Conservation (phyloP, 495 filamentous ascomycete genomes). For the Rhizodiscina lignyota region DNA sequence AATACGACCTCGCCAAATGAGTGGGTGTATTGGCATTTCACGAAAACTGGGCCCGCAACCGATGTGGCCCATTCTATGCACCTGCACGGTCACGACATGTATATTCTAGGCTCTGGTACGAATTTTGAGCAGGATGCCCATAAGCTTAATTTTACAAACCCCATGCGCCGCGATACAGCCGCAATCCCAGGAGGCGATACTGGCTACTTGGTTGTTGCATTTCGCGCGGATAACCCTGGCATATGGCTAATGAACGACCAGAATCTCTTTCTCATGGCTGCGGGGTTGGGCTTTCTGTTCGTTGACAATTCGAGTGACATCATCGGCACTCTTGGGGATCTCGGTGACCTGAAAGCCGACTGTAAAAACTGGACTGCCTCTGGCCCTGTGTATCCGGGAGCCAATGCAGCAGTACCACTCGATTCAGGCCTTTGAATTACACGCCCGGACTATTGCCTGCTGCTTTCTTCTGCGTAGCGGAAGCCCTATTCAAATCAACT, state of each 20-base stretch:
- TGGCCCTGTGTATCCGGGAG: too few relatives aligned
- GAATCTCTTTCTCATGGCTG: too few relatives aligned
- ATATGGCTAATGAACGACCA: constrained; percentile 20
- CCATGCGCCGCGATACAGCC: constrained; percentile 15
- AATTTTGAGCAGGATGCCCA: constrained; percentile 2
- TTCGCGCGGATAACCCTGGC: constrained; percentile 19
- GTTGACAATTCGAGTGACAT: too few relatives aligned
- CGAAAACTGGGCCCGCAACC: constrained; percentile 8
- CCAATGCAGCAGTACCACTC: too few relatives aligned
- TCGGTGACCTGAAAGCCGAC: too few relatives aligned
- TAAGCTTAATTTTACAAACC: constrained; percentile 14
- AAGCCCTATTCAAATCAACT: too few relatives aligned
- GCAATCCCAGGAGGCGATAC: constrained; percentile 11
- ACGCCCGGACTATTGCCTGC: too few relatives aligned
- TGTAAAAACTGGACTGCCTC: too few relatives aligned
- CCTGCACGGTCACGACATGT: constrained; percentile 22
- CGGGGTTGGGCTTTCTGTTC: too few relatives aligned
- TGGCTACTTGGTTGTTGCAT: constrained; percentile 17
- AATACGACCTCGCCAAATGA: constrained; percentile 1
- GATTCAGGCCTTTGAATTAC: too few relatives aligned
- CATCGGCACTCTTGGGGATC: too few relatives aligned
- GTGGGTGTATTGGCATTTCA: constrained; percentile 24
- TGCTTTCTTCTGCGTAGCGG: too few relatives aligned
- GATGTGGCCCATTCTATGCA: constrained; percentile 18
- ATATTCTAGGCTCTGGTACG: constrained; percentile 10